Base-by-base conservation (phyloP, 345 rosid genomes). In the Corchorus capsularis region DNA sequence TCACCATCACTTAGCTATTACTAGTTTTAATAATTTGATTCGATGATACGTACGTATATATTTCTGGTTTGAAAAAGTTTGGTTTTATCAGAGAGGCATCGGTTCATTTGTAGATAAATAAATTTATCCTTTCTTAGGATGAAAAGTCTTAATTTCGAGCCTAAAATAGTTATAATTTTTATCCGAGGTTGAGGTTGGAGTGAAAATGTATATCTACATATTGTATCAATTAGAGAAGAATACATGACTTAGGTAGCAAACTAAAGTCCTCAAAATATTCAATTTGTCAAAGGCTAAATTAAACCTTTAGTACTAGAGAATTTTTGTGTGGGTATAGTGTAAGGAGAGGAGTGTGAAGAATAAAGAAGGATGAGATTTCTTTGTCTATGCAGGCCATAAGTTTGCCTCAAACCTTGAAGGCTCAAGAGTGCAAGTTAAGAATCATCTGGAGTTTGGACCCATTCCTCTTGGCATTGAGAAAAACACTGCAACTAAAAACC, bases 381-480 rank as follows among this genome's bases (percentile, higher is more conserved):
- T 77, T 91, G 86, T 95, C 97, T 85, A 17, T 83, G 84, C 85
- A 88, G 94, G 79, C 91, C 81, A 85, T 65, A 79, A 69, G 95
- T 88, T 89, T 57, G 86, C 85, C 81, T 91, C 96, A 86, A 73
- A 47, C 71, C 45, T 63, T 63, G 70, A 73, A 63, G 80, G 72
- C 78, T 71, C 57, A 83, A 71, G 93, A 92, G 97, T 94, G 84
- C 84, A 87, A 87, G 88, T 81, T 89, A 92, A 90, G 98, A 78
- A 63, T 92, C 75, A 78, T 35, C 50, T 41, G 73, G 73, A 73
- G 46, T 74, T 82, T 79, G 83, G 86, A 78, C 77, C 83, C 82
- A 65, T 69, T 39, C 53, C 71, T 16, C 72, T 72, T 77, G 12
- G 15, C 78, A 37, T 9, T 83, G 84, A 82, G 82, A 62, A 72